These are phyloP conservation scores for Podospora pseudopauciseta DNA, from an alignment of 495 filamentous ascomycete species.

Conservation along the genomic window DNA sequence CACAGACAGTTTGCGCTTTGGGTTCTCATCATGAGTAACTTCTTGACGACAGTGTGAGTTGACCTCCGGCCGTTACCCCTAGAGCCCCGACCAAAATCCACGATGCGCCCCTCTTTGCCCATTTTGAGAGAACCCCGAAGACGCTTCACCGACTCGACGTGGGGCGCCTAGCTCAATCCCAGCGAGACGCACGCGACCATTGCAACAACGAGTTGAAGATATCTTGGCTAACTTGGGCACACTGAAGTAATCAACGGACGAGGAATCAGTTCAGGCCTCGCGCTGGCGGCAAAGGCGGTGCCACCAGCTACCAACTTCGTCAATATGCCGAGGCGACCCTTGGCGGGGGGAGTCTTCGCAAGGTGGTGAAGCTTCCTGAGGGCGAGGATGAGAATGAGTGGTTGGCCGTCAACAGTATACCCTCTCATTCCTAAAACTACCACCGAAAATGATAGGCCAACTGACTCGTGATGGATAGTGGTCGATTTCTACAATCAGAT, in stretches of 20 bases:
- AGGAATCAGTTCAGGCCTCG: constrained; percentile 89
- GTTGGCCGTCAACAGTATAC: constrained; percentile 89
- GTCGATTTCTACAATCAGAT: constrained; percentile 99
- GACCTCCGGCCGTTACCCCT: neutral
- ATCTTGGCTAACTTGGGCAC: constrained; percentile 27
- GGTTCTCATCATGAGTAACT: constrained; percentile 33
- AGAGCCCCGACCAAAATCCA: neutral
- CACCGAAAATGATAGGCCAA: neutral
- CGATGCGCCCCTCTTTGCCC: neutral
- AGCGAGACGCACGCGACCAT: neutral
- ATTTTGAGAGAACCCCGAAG: neutral
- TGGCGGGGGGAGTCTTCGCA: constrained; percentile 88
- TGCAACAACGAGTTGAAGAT: constrained; percentile 31
- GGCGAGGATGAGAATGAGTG: constrained; percentile 97
- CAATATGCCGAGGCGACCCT: constrained; percentile 98
- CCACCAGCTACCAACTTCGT: constrained; percentile 89
- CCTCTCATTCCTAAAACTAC: neutral
- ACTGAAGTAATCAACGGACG: constrained; percentile 76
- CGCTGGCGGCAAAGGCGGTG: constrained; percentile 75
- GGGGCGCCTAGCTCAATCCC: constrained; percentile 7
- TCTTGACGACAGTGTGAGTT: constrained; percentile 39
- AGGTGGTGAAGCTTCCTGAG: constrained; percentile 94
- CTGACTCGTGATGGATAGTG: constrained; percentile 51
- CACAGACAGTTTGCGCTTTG: constrained; percentile 11
- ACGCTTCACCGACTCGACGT: constrained; percentile 9